These are phyloP conservation scores for Colletotrichum lini DNA, from an alignment of 2,329 filamentous ascomycete species.

Conservation along the genomic window DNA sequence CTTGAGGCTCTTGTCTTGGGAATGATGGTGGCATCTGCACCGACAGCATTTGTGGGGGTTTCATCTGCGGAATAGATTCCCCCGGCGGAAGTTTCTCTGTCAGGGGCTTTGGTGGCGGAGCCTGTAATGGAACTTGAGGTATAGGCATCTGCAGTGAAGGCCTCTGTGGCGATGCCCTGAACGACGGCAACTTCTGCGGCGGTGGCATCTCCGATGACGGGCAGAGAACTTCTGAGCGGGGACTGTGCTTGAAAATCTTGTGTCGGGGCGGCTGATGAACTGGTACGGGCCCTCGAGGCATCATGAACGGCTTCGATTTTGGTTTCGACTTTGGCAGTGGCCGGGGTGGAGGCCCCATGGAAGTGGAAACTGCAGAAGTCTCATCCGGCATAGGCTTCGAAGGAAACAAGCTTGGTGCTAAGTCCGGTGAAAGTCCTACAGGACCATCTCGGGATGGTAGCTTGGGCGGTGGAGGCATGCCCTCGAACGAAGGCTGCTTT, in stretches of 20 bases:
- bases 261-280: slow-evolving; percentile 12
- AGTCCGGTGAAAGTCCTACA: too few species aligned
- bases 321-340: slow-evolving; percentile 24
- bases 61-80: not conserved
- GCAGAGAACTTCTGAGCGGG: not conserved
- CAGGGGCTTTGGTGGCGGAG: not conserved
- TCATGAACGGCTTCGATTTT: slow-evolving; percentile 38
- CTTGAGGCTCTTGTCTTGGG: not conserved
- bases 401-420: not conserved
- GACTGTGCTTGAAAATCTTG: slow-evolving; percentile 5
- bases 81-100: not conserved
- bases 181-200: not conserved
- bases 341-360: slow-evolving; percentile 14
- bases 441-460: not conserved
- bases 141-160: slow-evolving; percentile 1
- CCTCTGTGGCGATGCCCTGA: not conserved
- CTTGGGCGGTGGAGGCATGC: slow-evolving; percentile 2
- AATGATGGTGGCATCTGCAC: not conserved
- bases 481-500: not conserved
- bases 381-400: not conserved
- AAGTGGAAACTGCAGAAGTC: not conserved
- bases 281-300: slow-evolving; percentile 18
- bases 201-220: not conserved
- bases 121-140: not conserved
- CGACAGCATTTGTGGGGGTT: not conserved